Evolutionary conservation across 2,329 filamentous ascomycete genomes (phyloP), one percentile per base, ranked within the genome.

Genomic region (Paramyrothecium sp.): DNA sequence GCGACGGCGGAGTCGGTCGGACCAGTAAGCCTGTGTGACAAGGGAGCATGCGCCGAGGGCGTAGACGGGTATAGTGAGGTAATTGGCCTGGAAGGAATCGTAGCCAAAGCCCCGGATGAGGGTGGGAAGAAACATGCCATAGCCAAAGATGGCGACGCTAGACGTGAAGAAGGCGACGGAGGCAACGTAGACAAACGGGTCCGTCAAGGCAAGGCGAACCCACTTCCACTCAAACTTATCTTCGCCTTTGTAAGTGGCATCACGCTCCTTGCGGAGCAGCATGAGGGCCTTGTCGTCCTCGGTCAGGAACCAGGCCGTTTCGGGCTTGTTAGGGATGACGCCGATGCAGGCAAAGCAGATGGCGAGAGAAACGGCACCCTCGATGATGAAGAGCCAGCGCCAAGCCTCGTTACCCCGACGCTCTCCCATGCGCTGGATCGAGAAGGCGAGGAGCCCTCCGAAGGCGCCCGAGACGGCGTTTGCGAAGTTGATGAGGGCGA

Each of bases 361-460:
- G 3, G 64, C 57, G 0, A 75, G 54, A 2, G 75, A 73, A 2
- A 73, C 63, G 1, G 70, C 58, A 2, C 77, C 76, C 56, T 81
- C 78, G 0, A 77, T 69, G 34, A 80, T 78, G 56, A 82, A 83
- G 0, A 81, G 66, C 80, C 80, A 83, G 54, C 78, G 62, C 81
- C 80, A 83, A 1, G 80, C 79, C 1, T 70, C 69, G 2, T 83
- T 67, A 0, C 80, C 79, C 26, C 71, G 72, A 1, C 66, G 68
- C 1, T 74, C 76, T 13, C 82, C 78, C 58, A 82, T 73, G 0
- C 73, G 71, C 30, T 77, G 73, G 3, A 71, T 66, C 0, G 60
- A 67, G 17, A 67, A 70, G 0, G 69, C 69, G 1, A 71, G 59
- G 2, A 71, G 41, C 0, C 71, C 70, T 2, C 71, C 69, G 3